Conservation (phyloP, 139 green algal species). For the Yamagishiella unicocca region DNA sequence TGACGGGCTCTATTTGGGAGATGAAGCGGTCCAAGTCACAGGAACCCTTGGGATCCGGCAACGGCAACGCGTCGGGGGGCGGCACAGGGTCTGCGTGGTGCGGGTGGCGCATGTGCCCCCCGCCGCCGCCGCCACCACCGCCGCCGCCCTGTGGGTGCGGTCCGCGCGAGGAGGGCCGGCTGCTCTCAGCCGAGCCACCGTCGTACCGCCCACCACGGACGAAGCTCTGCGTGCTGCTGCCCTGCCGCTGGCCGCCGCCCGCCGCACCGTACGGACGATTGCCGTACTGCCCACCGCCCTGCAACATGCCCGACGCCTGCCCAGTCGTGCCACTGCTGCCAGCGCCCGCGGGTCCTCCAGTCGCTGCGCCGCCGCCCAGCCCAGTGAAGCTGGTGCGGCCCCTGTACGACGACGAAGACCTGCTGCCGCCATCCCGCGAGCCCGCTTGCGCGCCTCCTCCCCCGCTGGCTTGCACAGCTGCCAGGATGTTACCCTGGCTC, state of each 20-base stretch:
- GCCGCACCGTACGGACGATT: background rate
- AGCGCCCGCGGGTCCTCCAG: background rate
- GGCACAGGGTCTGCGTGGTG: background rate
- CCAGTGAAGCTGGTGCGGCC: slow-evolving; percentile 1
- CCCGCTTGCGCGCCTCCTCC: background rate
- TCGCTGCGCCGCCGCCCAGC: background rate
- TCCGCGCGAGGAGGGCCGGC: slow-evolving; percentile 23
- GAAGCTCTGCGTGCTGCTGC: background rate
- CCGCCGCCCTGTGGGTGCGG: background rate
- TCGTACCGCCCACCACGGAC: slow-evolving; percentile 16
- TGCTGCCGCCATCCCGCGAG: background rate
- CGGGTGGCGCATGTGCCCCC: background rate
- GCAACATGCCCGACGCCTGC: background rate
- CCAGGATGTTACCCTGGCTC: slow-evolving; percentile 44
- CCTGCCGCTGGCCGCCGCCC: background rate
- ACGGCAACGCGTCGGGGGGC: background rate
- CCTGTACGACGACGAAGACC: background rate
- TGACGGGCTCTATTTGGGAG: slow-evolving; percentile 33
- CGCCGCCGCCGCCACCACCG: background rate
- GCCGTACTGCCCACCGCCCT: background rate
- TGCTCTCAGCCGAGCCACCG: slow-evolving; percentile 11
- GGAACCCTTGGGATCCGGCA: slow-evolving; percentile 40
- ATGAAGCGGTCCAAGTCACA: slow-evolving; percentile 57
- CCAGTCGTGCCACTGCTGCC: background rate
- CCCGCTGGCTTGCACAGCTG: background rate